Evolutionary conservation across 1,139 yeast genomes (phyloP).

Genomic region (Zygoascus hellenicus): DNA sequence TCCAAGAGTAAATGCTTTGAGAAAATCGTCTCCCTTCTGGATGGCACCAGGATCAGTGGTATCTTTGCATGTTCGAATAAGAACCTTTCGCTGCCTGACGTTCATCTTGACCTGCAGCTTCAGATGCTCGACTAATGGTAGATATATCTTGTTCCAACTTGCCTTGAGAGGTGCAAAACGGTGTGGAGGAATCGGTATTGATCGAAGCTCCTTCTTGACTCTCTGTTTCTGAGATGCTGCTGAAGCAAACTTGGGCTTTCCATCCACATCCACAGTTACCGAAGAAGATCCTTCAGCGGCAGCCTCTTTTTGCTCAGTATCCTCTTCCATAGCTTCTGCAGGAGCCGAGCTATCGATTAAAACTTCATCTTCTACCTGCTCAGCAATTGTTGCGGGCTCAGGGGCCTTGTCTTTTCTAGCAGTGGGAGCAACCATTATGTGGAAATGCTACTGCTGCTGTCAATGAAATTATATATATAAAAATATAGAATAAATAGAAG

Average conservation of each 20-base stretch:
- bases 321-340: slow-evolving; percentile 31
- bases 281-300: slow-evolving; percentile 32
- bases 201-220: slow-evolving; percentile 79
- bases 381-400: slow-evolving; percentile 13
- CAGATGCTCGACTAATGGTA: slow-evolving; percentile 90
- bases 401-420: slow-evolving; percentile 33
- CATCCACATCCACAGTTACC: slow-evolving; percentile 68
- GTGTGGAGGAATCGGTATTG: slow-evolving; percentile 93
- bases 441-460: too few species aligned
- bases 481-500: too few species aligned
- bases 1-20: slow-evolving; percentile 91
- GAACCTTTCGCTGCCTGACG: slow-evolving; percentile 75
- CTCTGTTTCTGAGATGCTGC: slow-evolving; percentile 61
- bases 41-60: slow-evolving; percentile 91
- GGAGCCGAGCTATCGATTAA: slow-evolving; percentile 46
- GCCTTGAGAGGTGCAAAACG: slow-evolving; percentile 88
- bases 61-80: slow-evolving; percentile 71
- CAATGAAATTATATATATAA: too few species aligned
- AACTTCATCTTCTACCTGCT: slow-evolving; percentile 45
- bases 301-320: slow-evolving; percentile 20
- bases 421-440: slow-evolving; percentile 69
- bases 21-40: slow-evolving; percentile 96
- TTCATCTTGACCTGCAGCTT: slow-evolving; percentile 96
- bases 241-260: slow-evolving; percentile 82
- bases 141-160: slow-evolving; percentile 89